Base-by-base conservation (phyloP, 805 yeast species). In the Lipomyces kockii region DNA sequence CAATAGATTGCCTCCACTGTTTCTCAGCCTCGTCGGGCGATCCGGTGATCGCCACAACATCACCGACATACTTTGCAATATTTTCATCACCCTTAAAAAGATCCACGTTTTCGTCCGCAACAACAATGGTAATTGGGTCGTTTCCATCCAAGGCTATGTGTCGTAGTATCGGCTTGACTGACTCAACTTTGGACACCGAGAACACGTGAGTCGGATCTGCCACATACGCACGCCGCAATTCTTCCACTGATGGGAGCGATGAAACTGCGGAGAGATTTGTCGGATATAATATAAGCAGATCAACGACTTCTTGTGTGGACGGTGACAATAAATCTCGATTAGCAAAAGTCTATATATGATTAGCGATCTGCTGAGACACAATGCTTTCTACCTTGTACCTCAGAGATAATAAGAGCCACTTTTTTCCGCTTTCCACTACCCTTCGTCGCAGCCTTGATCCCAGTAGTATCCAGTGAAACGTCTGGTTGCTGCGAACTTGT, bases 121-220 rank as follows among this genome's bases (percentile, higher is more conserved):
- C 71, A 8, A 68, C 58, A 22, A 68, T 20, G 17, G 61, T 59
- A 8, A 65, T 60, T 6, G 68, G 53, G 9, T 39, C 53, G 12
- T 43, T 58, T 20, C 51, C 66, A 22, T 68, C 71, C 7, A 53
- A 46, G 5, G 66, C 69, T 8, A 68, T 54, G 35, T 68, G 71
- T 35, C 71, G 69, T 34, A 68, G 59, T 6, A 64, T 60, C 8
- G 71, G 67, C 61, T 65, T 65, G 27, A 68, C 25, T 11, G 71
- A 62, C 54, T 59, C 67, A 9, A 54, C 58, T 22, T 58, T 62
- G 32, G 71, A 61, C 22, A 68, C 51, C 39, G 22, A 22, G 25
- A 68, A 58, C 20, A 68, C 63, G 27, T 49, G 55, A 11, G 69
- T 65, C 34, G 71, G 66, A 46, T 63, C 64, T 25, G 60, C 8